These are phyloP conservation scores for Paramecium tetraurelia DNA, from an alignment of 73 alveolate genomes.

Conservation along the genomic window DNA sequence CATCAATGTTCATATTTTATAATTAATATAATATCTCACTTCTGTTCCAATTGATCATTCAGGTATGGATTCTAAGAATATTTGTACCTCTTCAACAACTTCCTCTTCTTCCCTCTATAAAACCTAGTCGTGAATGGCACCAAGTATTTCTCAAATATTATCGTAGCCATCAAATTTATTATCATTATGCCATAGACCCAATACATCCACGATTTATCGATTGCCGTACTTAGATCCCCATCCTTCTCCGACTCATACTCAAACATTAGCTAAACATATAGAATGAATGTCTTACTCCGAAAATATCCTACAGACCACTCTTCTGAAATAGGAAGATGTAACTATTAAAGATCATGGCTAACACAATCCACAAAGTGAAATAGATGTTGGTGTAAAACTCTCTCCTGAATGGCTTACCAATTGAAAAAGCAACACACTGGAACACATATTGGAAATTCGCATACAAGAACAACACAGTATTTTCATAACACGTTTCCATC, in stretches of 20 bases:
- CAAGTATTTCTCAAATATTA: conserved; percentile 18
- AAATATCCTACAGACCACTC: not conserved
- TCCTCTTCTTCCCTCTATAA: conserved; percentile 21
- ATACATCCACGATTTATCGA: not conserved
- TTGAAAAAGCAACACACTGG: conserved; percentile 84
- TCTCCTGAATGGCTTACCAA: conserved; percentile 93
- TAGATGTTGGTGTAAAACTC: conserved; percentile 82
- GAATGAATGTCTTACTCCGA: not conserved
- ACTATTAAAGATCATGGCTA: not conserved
- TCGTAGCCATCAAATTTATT: not conserved
- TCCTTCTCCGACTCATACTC: not conserved
- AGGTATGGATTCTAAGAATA: conserved; percentile 35
- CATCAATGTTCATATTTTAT: not conserved
- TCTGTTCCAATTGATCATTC: not conserved
- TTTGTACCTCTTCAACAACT: not conserved
- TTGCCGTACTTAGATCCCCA: not conserved
- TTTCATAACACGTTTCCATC: conserved; percentile 78
- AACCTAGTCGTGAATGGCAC: not conserved
- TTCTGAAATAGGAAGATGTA: not conserved
- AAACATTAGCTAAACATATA: not conserved
- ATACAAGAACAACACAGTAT: conserved; percentile 79
- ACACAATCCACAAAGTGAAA: conserved; percentile 64
- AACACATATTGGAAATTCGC: conserved; percentile 84
- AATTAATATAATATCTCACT: not conserved
- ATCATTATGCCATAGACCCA: not conserved